Base-by-base conservation (phyloP, 2,329 filamentous ascomycete genomes). In the Cordyceps fumosorosea region DNA sequence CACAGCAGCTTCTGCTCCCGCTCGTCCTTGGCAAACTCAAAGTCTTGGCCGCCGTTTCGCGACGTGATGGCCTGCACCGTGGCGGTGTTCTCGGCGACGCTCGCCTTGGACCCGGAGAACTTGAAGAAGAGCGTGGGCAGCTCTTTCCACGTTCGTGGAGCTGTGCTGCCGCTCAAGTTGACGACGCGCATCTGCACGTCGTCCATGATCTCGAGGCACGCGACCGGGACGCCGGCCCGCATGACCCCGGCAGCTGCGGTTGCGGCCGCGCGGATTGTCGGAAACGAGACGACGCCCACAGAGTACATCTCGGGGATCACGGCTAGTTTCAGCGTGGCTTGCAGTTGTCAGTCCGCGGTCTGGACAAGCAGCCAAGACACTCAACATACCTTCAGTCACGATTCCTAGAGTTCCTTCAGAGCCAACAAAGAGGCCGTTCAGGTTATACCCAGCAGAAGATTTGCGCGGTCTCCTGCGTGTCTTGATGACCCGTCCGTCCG, bases 151-250 rank as follows among this genome's bases (percentile, higher is more conserved):
- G 84, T 83, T 6, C 83, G 77, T 18, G 86, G 87, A 8, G 84
- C 82, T 0, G 89, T 91, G 4, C 85, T 84, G 1, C 89, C 88
- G 12, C 88, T 84, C 59, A 86, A 79, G 74, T 95, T 95, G 70
- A 95, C 87, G 0, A 93, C 89, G 65, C 80, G 83, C 90, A 95
- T 95, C 74, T 93, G 89, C 3, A 93, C 88, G 63, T 95, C 90
- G 70, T 95, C 90, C 89, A 95, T 91, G 67, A 95, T 86, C 74
- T 95, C 90, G 84, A 93, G 88, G 3, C 88, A 88, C 0, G 87
- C 89, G 7, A 93, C 82, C 0, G 88, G 89, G 3, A 92, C 80
- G 0, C 88, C 89, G 0, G 85, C 82, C 67, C 89, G 85, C 80
- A 93, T 89, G n/a, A 93, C 84, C 56, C 83, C 84, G 2, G 88